A percentile compares a stretch with the other conserved stretches of the same genome.
phyloP scores from a whole-genome alignment of 352 stramenopile genomes.

The Phytophthora hybrid region DNA sequence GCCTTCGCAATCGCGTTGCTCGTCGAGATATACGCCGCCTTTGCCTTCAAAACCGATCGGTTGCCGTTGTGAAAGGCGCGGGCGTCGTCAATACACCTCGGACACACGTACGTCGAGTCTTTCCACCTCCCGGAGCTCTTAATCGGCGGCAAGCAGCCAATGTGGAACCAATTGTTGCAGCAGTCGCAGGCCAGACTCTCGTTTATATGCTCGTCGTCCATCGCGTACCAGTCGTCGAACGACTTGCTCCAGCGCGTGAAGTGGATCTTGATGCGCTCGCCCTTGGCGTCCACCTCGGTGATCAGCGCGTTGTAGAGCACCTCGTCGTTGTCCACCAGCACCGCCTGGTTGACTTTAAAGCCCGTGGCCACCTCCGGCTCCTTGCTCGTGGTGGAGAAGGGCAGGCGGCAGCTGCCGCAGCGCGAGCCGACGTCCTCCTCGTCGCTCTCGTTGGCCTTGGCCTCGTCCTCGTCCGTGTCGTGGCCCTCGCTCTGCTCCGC shows the following conservation, averaged over 20 bases:
- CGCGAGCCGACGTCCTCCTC: conserved; percentile 68
- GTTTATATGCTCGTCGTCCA: conserved; percentile 91
- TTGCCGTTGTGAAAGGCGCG: conserved; percentile 76
- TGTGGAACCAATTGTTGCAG: conserved; percentile 91
- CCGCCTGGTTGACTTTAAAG: conserved; percentile 86
- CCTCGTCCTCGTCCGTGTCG: conserved; percentile 59
- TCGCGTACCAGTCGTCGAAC: conserved; percentile 90
- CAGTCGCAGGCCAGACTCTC: conserved; percentile 90
- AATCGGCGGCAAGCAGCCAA: conserved; percentile 85
- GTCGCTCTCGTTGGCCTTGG: conserved; percentile 42
- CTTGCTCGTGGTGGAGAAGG: conserved; percentile 56
- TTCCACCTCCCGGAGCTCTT: conserved; percentile 88
- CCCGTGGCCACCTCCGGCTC: conserved; percentile 32
- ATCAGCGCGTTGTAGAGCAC: conserved; percentile 90
- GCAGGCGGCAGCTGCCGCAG: conserved; percentile 68
- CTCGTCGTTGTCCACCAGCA: conserved; percentile 88
- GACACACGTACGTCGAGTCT: conserved; percentile 89
- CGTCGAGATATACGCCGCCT: conserved; percentile 47
- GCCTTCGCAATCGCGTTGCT: conserved; percentile 42
- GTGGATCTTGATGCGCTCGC: conserved; percentile 88
- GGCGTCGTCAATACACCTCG: conserved; percentile 80
- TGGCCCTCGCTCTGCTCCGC: conserved; percentile 65
- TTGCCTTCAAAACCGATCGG: conserved; percentile 55
- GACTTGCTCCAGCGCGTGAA: conserved; percentile 89
- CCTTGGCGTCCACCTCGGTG: conserved; percentile 75